These are phyloP conservation scores for Globisporangium abappressorium DNA, from an alignment of 352 stramenopile species.

Conservation along the genomic window DNA sequence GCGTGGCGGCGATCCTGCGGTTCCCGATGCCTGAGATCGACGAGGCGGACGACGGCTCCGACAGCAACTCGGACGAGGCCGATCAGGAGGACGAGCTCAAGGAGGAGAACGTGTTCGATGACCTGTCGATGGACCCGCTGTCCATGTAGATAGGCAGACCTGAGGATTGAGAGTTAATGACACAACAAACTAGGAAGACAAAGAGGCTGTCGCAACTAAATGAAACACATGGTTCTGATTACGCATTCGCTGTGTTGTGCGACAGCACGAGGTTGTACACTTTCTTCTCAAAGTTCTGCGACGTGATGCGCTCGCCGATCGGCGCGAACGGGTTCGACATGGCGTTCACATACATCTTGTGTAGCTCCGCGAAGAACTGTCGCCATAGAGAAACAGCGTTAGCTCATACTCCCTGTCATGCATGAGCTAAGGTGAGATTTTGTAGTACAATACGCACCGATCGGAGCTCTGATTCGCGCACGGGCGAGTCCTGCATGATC, in stretches of 20 bases:
- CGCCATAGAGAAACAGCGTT: not conserved
- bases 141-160: slow-evolving; percentile 37
- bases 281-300: slow-evolving; percentile 75
- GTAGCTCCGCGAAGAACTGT: slow-evolving; percentile 80
- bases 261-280: slow-evolving; percentile 73
- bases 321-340: slow-evolving; percentile 85
- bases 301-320: slow-evolving; percentile 79
- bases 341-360: slow-evolving; percentile 86
- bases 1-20: slow-evolving; percentile 94
- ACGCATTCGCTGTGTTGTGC: slow-evolving; percentile 46
- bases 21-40: slow-evolving; percentile 97
- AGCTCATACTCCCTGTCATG: not conserved
- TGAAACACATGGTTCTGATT: not conserved
- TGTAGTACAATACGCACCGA: slow-evolving; percentile 31
- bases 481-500: slow-evolving; percentile 70
- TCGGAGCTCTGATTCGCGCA: slow-evolving; percentile 77
- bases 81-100: slow-evolving; percentile 29
- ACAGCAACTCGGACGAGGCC: slow-evolving; percentile 45
- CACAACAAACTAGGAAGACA: slow-evolving; percentile 4
- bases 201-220: not conserved
- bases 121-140: slow-evolving; percentile 64
- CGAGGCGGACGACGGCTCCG: slow-evolving; percentile 74
- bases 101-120: slow-evolving; percentile 51
- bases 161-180: not conserved
- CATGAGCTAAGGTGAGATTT: not conserved